Conservation (phyloP, 2,329 filamentous ascomycete species). For the Dactylellina drechsleri region DNA sequence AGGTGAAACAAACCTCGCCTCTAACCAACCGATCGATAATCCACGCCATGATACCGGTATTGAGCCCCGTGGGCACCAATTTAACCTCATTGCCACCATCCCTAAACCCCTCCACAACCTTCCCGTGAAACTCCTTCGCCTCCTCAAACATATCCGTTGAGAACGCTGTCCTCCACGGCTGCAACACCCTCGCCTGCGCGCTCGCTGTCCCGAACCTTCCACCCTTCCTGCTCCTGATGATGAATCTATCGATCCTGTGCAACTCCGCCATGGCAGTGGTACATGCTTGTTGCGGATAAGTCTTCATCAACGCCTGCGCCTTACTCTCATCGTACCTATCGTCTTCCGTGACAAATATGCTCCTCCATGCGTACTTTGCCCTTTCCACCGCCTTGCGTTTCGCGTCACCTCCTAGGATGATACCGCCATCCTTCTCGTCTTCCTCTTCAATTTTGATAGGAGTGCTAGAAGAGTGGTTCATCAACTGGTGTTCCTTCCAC, state of each 20-base stretch:
- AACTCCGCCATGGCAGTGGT: constrained; percentile 36
- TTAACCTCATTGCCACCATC: constrained; percentile 19
- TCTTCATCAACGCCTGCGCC: constrained; percentile 41
- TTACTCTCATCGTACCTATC: constrained; percentile 36
- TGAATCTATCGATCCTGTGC: constrained; percentile 44
- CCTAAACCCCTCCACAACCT: constrained; percentile 2
- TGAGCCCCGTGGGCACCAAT: constrained; percentile 31
- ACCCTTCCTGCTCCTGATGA: constrained; percentile 40
- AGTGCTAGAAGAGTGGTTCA: constrained; percentile 34
- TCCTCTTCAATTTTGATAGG: constrained; percentile 21
- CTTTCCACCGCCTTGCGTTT: constrained; percentile 31
- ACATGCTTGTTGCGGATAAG: constrained; percentile 24
- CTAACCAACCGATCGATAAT: constrained; percentile 43
- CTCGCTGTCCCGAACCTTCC: constrained; percentile 46
- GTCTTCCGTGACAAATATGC: constrained; percentile 47
- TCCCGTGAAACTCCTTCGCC: constrained; percentile 35
- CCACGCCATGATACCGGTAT: constrained; percentile 41
- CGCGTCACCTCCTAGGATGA: background rate
- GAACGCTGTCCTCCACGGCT: constrained; percentile 45
- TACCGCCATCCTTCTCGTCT: background rate
- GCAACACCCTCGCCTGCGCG: constrained; percentile 48
- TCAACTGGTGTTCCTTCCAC: constrained; percentile 53
- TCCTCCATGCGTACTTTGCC: constrained; percentile 45
- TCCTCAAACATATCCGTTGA: constrained; percentile 34
- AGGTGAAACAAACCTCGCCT: constrained; percentile 26